A percentile compares a stretch with the other conserved stretches of the same genome.
phyloP scores from a whole-genome alignment of 2,329 filamentous ascomycete genomes.

The Nigrospora sphaerica region DNA sequence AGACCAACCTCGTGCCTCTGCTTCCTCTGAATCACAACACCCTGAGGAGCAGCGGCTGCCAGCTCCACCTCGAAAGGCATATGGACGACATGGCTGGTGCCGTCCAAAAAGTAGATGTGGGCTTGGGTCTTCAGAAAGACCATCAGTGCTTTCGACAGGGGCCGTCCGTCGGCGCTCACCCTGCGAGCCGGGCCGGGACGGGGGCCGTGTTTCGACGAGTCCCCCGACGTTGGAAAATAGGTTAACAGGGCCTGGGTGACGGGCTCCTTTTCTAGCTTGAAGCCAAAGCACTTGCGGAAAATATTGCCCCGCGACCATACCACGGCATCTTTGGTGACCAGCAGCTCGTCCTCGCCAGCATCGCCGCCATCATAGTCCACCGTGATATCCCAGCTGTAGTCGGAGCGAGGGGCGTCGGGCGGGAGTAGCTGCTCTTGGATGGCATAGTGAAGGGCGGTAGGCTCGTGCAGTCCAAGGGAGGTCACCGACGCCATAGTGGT shows the following conservation, averaged over 20 bases:
- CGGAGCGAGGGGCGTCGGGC: constrained; percentile 53
- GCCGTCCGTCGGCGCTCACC: constrained; percentile 8
- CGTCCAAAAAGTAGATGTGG: constrained; percentile 85
- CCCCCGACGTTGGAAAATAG: constrained; percentile 59
- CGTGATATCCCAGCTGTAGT: constrained; percentile 70
- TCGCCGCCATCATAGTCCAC: constrained; percentile 30
- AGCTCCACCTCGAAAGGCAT: constrained; percentile 91
- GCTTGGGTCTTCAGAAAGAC: constrained; percentile 89
- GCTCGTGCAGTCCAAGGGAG: constrained; percentile 86
- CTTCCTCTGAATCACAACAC: constrained; percentile 81
- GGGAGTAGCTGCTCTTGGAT: constrained; percentile 73
- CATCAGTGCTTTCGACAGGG: constrained; percentile 64
- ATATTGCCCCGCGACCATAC: constrained; percentile 85
- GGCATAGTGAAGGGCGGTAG: constrained; percentile 75
- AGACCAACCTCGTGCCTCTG: constrained; percentile 43
- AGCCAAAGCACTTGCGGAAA: constrained; percentile 78
- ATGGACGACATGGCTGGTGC: constrained; percentile 82
- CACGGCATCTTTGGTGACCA: constrained; percentile 68
- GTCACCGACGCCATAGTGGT: constrained; percentile 75
- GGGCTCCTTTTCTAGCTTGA: constrained; percentile 78
- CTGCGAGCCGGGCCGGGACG: constrained; percentile 9
- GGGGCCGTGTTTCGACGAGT: constrained; percentile 8
- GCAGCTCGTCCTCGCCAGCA: constrained; percentile 65
- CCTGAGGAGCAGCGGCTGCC: constrained; percentile 74
- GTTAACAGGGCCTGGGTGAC: constrained; percentile 84